Conservation (phyloP, 1,284 basidiomycete species). For the Cystobasidium slooffiae region DNA sequence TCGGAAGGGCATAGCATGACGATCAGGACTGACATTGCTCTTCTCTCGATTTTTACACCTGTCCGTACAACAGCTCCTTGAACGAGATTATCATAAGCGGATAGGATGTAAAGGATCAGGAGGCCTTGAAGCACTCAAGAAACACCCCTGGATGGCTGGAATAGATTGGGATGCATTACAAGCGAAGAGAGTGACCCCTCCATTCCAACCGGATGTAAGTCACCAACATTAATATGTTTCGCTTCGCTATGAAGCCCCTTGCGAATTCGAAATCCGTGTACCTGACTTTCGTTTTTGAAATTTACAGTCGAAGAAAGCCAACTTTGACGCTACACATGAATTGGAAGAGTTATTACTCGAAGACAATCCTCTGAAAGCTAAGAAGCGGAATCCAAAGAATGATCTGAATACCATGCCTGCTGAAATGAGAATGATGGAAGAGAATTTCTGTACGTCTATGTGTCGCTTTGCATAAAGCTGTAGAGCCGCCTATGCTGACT, state of each 20-base stretch:
- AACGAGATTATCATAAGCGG: conserved; percentile 79
- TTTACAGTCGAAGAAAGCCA: conserved; percentile 91
- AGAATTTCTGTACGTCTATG: conserved; percentile 60
- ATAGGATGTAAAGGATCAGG: conserved; percentile 71
- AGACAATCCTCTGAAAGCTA: conserved; percentile 95
- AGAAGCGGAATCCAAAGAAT: conserved; percentile 85
- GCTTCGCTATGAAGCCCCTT: conserved; percentile 7
- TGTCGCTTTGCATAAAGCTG: neutral
- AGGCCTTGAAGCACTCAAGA: conserved; percentile 66
- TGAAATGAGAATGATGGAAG: conserved; percentile 97
- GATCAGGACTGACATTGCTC: neutral
- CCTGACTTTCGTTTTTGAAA: too few relatives aligned
- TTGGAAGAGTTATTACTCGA: conserved; percentile 92
- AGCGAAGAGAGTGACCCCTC: conserved; percentile 76
- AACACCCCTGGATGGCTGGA: conserved; percentile 81
- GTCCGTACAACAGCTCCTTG: conserved; percentile 68
- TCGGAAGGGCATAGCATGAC: neutral
- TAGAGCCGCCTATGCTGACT: neutral
- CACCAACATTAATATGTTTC: neutral
- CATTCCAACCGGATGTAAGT: conserved; percentile 89
- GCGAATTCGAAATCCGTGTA: too few relatives aligned
- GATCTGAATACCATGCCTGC: conserved; percentile 80
- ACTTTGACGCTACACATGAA: conserved; percentile 99
- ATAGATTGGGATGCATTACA: conserved; percentile 88
- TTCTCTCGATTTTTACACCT: neutral